These are phyloP conservation scores for Pseudotsuga menziesii DNA, from an alignment of 75 land plant species.

Conservation along the genomic window DNA sequence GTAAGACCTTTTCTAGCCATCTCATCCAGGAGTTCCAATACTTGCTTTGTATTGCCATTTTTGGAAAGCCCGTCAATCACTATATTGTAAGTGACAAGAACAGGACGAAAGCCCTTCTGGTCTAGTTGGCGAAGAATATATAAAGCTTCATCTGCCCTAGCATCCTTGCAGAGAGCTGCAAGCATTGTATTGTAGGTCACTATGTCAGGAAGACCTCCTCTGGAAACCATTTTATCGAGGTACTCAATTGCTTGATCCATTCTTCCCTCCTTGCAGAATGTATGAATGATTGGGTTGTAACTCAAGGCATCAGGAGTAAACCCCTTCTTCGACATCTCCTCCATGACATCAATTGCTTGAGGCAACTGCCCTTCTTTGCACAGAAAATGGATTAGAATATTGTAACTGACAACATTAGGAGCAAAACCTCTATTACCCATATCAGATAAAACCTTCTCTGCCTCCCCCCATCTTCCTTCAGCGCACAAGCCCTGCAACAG, in stretches of 20 bases:
- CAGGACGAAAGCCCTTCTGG: slow-evolving; percentile 22
- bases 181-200: slow-evolving; percentile 50
- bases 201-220: slow-evolving; percentile 36
- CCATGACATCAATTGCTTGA: slow-evolving; percentile 43
- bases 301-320: slow-evolving; percentile 44
- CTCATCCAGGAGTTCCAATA: slow-evolving; percentile 47
- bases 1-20: slow-evolving; percentile 49
- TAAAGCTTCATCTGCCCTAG: slow-evolving; percentile 46
- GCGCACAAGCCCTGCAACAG: slow-evolving; percentile 48
- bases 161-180: slow-evolving; percentile 46
- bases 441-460: slow-evolving; percentile 38
- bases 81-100: slow-evolving; percentile 29
- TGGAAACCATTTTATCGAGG: slow-evolving; percentile 44
- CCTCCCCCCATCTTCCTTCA: slow-evolving; percentile 54
- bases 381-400: slow-evolving; percentile 45
- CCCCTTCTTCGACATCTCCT: slow-evolving; percentile 40
- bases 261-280: slow-evolving; percentile 44
- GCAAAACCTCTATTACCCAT: slow-evolving; percentile 45
- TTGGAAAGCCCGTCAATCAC: slow-evolving; percentile 50
- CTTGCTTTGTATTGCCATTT: slow-evolving; percentile 44
- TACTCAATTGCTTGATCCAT: slow-evolving; percentile 34
- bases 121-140: slow-evolving; percentile 40
- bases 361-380: slow-evolving; percentile 41
- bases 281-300: slow-evolving; percentile 40
- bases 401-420: slow-evolving; percentile 58